A percentile compares a stretch with the other conserved stretches of the same genome.
Conservation (phyloP, 495 filamentous ascomycete species). For the Podospora bellae-mahoneyi region DNA sequence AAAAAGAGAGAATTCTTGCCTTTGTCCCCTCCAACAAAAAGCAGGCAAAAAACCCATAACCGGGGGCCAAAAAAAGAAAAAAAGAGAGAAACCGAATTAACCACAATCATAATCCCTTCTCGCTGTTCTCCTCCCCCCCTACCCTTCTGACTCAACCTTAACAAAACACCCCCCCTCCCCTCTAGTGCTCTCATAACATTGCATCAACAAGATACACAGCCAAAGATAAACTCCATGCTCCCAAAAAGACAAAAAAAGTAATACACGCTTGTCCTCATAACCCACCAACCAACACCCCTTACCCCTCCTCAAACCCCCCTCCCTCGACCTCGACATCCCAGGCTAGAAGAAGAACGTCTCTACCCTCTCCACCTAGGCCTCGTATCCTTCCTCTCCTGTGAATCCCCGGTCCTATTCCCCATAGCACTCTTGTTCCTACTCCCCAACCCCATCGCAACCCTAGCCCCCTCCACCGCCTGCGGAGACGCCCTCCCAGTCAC, state of each 20-base stretch:
- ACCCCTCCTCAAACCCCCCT: not conserved
- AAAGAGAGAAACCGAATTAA: conserved; percentile 9
- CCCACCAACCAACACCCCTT: not conserved
- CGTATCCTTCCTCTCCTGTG: conserved; percentile 22
- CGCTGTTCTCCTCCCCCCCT: not conserved
- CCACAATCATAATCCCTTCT: not conserved
- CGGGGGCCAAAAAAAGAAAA: not conserved
- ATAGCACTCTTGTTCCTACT: conserved; percentile 23
- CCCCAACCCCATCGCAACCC: conserved; percentile 37
- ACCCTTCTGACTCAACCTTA: not conserved
- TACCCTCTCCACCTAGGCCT: conserved; percentile 31
- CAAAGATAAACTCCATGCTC: not conserved
- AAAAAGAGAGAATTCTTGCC: too few species aligned
- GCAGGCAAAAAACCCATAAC: not conserved
- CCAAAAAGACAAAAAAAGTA: not conserved
- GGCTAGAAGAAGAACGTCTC: not conserved
- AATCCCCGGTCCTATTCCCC: conserved; percentile 22
- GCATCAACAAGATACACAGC: not conserved
- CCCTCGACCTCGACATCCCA: not conserved
- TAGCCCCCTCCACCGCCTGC: conserved; percentile 39
- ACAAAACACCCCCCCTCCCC: not conserved
- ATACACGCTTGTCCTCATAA: not conserved
- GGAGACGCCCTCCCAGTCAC: conserved; percentile 38
- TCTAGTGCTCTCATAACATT: not conserved
- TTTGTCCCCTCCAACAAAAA: not conserved